Conservation (phyloP, 768 basidiomycete species). For the Agrocybe pediades region DNA sequence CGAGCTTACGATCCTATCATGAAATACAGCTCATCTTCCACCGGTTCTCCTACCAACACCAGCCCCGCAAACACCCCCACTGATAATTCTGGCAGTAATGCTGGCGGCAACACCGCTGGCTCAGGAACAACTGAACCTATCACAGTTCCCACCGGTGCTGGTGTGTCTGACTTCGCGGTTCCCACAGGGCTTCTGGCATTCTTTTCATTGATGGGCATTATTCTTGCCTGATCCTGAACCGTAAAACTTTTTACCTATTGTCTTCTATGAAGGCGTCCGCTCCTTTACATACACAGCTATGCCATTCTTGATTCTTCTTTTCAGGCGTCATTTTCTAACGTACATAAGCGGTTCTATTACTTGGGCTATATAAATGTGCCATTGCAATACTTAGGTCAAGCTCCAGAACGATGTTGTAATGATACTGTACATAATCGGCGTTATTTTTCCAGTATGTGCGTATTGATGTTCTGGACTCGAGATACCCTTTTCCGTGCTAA, state of each 20-base stretch:
- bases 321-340: slow-evolving; percentile 9
- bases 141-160: slow-evolving; percentile 23
- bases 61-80: slow-evolving; percentile 12
- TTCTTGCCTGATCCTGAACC: slow-evolving; percentile 18
- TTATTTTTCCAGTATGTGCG: background rate
- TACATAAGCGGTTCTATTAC: background rate
- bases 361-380: background rate
- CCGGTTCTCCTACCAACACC: slow-evolving; percentile 5
- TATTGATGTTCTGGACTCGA: too few relatives aligned
- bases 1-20: background rate
- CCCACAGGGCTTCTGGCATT: slow-evolving; percentile 28
- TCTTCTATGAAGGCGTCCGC: slow-evolving; percentile 21
- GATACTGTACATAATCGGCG: background rate
- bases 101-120: slow-evolving; percentile 2
- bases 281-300: slow-evolving; percentile 9
- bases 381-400: too few relatives aligned
- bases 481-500: background rate
- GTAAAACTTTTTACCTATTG: background rate
- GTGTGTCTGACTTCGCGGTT: slow-evolving; percentile 18
- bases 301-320: slow-evolving; percentile 1
- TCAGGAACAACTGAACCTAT: slow-evolving; percentile 17
- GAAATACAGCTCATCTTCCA: background rate
- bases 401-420: too few relatives aligned
- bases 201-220: slow-evolving; percentile 27
- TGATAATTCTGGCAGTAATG: background rate